Base-by-base conservation (phyloP, 2,329 filamentous ascomycete species). In the Purpureocillium lavendulum region DNA sequence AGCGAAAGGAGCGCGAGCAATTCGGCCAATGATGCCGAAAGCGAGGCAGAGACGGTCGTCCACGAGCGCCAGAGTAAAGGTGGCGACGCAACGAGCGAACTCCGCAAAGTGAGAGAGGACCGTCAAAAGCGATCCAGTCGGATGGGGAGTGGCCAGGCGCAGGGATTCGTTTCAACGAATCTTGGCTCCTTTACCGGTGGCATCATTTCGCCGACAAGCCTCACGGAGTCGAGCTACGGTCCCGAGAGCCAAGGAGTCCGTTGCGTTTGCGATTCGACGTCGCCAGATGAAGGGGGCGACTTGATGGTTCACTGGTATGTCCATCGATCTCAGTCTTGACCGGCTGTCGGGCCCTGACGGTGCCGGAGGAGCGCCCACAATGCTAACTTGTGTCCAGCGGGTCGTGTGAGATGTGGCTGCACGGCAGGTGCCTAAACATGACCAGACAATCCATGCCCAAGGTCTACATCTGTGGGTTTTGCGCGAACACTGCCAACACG, bases 221-320 rank as follows among this genome's bases (percentile, higher is more conserved):
- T 71, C 34, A 70, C 66, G 17, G 72, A 74, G 28, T 62, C 62
- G 36, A 71, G 68, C 48, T 63, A 65, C 3, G 59, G 59, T 28
- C 56, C 56, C 16, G 60, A 65, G 17, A 60, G 57, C 33, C 64
- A 65, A 33, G 61, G 60, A 16, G 67, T 80, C 26, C 67, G 77
- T 44, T 82, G 78, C 49, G 64, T 80, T 14, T 82, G 78, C 53
- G 67, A 68, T 41, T 57, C 60, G 38, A 65, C 54, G 43, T 59
- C 62, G 38, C 54, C 58, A 28, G 66, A 69, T 33, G 64, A 68
- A 34, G 65, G 68, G 36, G 67, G 71, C 46, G 64, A 63, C 42
- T 77, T 77, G 48, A 71, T 82, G 69, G 69, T 82, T 42, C 75
- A 80, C 58, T 82, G 78, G 78, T 82, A 66, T 44, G 71, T 14